These are phyloP conservation scores for Eucalyptus regnans DNA, from an alignment of 345 rosid species.

Conservation along the genomic window DNA sequence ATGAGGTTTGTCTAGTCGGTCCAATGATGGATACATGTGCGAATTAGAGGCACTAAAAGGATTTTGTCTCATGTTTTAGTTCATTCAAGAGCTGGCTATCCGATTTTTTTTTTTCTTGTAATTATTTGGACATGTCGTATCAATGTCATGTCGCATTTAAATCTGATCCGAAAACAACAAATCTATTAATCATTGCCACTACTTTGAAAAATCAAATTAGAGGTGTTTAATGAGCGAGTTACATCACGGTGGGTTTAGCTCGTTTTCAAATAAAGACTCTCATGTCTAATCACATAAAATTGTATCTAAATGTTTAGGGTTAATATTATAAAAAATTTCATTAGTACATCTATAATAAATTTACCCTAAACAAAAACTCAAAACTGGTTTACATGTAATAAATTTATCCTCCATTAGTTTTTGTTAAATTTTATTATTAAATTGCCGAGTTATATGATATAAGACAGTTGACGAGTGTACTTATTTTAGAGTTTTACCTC, in stretches of 20 bases:
- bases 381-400: too few species aligned
- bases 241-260: background rate
- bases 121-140: background rate
- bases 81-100: background rate
- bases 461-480: too few species aligned
- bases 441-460: too few species aligned
- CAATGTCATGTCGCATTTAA: background rate
- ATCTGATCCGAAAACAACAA: background rate
- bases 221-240: background rate
- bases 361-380: too few species aligned
- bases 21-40: background rate
- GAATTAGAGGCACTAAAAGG: background rate
- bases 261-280: background rate
- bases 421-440: too few species aligned
- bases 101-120: background rate
- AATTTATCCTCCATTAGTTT: rapidly evolving
- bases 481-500: too few species aligned
- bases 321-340: too few species aligned
- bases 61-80: background rate
- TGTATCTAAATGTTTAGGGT: background rate
- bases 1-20: background rate
- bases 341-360: too few species aligned
- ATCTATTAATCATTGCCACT: background rate
- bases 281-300: background rate
- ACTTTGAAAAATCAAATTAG: background rate